Conservation (phyloP, 2,329 filamentous ascomycete species). For the Phialophora expanda region DNA sequence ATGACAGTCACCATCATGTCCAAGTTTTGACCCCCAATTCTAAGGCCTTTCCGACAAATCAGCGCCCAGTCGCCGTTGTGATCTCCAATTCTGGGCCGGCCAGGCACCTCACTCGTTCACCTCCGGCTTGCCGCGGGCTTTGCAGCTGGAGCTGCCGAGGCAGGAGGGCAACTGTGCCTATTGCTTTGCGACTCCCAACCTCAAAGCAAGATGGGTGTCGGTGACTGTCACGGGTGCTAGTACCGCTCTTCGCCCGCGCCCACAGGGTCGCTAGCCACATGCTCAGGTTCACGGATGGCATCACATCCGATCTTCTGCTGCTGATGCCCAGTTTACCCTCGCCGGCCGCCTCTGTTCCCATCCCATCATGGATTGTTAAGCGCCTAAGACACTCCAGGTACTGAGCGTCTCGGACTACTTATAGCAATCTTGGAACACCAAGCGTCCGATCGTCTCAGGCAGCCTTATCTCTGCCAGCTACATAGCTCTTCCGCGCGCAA, state of each 20-base stretch:
- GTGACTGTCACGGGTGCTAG: conserved; percentile 5
- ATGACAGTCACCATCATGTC: conserved; percentile 4
- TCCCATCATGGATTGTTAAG: background rate
- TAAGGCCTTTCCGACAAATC: conserved; percentile 14
- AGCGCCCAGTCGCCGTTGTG: conserved; percentile 6
- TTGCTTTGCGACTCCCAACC: background rate
- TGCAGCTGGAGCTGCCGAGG: conserved; percentile 1
- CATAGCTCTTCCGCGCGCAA: background rate
- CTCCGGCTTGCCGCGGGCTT: background rate
- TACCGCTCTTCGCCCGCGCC: background rate
- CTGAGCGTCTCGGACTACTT: background rate
- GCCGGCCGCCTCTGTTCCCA: background rate
- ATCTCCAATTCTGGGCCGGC: conserved; percentile 4
- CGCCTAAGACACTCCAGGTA: background rate
- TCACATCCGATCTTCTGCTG: background rate
- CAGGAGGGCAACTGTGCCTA: conserved; percentile 1
- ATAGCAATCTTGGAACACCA: background rate
- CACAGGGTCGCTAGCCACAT: background rate
- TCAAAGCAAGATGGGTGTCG: background rate
- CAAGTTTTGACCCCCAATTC: conserved; percentile 8
- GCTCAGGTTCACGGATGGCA: background rate
- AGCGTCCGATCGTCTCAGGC: background rate
- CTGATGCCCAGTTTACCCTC: background rate
- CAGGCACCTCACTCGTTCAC: background rate
- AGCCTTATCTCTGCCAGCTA: background rate